Evolutionary conservation across 768 basidiomycete genomes (phyloP), one percentile per base, ranked within the genome.

Genomic region (Amanita pseudoporphyria): DNA sequence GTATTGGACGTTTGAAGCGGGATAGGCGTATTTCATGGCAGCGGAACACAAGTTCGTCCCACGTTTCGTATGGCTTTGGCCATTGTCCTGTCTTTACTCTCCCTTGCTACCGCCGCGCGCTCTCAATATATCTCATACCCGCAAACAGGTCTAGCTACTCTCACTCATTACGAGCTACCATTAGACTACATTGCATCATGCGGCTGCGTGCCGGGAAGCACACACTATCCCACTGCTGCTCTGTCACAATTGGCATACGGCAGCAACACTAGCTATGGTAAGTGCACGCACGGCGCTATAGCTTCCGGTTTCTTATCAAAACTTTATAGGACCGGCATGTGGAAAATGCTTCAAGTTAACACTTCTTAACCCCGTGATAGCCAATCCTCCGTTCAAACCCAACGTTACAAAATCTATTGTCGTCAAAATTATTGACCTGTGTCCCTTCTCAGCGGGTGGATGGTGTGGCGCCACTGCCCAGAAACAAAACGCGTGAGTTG

Each of bases 271-370:
- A 73, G 73, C 10, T 89, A 79, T 57, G 81, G 81, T 74, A 44
- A 12, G 59, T 46, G 2, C 33, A 19, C 16, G 9, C 35, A 52
- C n/a, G 26, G 3, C 12, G 7, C 36, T 33, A 51, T 16, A 28
- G 21, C 21, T 6, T 39, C n/a, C 33, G n/a, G 4, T 10, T 14
- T 31, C 22, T 35, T 49, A 24, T 42, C 12, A 42, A 19, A 52
- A 38, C n/a, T 50, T 36, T 37, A 40, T 63, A 71, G 87, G 87
- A 12, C 82, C 85, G 30, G 74, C 71, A 3, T 89, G 86, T 59
- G 88, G 88, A 22, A 74, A 71, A 47, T 91, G 88, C 71, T 90
- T 91, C 64, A 81, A 82, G 44, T 64, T 91, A 51, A 84, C 85
- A 0, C 71, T 91, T 21, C 56, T 87, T 38, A 79, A 87, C 56